A percentile compares a stretch with the other conserved stretches of the same genome.
Evolutionary conservation across 2,329 filamentous ascomycete genomes (phyloP).

Genomic region (Meredithiella fracta): DNA sequence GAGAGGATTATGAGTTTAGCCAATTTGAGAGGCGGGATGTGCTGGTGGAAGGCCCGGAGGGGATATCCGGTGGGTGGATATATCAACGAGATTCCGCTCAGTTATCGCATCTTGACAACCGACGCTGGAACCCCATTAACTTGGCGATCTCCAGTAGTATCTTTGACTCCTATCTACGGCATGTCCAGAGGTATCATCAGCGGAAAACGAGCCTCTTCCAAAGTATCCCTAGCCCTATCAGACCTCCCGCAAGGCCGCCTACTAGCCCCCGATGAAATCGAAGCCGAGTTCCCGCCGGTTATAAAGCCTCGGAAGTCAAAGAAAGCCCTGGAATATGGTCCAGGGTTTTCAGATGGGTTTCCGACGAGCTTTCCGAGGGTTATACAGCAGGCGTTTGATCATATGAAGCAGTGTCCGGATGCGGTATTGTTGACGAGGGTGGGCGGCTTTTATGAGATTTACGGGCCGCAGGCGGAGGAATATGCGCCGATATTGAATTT

Average conservation of each 20-base stretch:
- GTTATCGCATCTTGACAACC: too few species aligned
- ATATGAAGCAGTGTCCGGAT: constrained; percentile 80
- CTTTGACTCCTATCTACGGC: too few species aligned
- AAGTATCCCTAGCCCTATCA: constrained; percentile 34
- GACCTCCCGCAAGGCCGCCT: constrained; percentile 40
- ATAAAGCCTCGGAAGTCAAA: background rate
- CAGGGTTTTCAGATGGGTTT: background rate
- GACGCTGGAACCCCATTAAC: too few species aligned
- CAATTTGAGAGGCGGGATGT: too few species aligned
- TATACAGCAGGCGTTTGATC: constrained; percentile 67
- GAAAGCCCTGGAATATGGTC: background rate
- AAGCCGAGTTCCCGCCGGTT: too few species aligned
- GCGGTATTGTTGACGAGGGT: constrained; percentile 86
- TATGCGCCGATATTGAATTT: constrained; percentile 72
- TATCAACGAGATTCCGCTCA: too few species aligned
- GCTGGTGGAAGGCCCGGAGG: too few species aligned
- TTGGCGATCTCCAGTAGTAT: too few species aligned
- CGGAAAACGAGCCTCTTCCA: constrained; percentile 15
- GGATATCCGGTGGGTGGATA: too few species aligned
- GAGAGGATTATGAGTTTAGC: too few species aligned
- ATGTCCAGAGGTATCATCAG: background rate
- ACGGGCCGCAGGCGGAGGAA: constrained; percentile 89
- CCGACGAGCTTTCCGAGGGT: constrained; percentile 62
- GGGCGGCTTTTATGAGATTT: constrained; percentile 93
- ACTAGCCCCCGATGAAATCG: constrained; percentile 17